Percentiles rank a stretch among this genome's conserved stretches.
phyloP scores from a whole-genome alignment of 2,329 filamentous ascomycete species.

The Aspergillus fumigatus region DNA sequence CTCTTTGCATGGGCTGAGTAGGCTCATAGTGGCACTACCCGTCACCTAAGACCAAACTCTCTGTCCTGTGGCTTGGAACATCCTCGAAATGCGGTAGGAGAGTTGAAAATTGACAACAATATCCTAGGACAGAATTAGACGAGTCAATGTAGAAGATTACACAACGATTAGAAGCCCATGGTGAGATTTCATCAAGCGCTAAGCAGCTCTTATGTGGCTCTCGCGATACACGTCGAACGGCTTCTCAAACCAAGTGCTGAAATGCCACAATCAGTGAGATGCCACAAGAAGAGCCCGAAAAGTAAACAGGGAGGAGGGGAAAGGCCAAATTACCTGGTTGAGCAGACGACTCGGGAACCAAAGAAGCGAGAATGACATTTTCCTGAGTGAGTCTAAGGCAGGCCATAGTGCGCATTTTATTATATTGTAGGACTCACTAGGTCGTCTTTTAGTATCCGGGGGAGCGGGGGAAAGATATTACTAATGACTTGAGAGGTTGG shows the following conservation, averaged over 20 bases:
- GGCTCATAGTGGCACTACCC: neutral
- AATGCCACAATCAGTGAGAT: neutral
- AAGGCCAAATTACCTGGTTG: neutral
- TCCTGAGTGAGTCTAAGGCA: neutral
- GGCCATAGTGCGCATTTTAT: neutral
- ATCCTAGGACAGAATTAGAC: neutral
- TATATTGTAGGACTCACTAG: neutral
- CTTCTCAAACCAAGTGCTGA: neutral
- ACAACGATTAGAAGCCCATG: neutral
- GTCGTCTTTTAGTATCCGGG: neutral
- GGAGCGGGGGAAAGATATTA: neutral
- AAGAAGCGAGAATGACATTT: neutral
- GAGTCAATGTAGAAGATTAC: neutral
- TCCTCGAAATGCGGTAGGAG: neutral
- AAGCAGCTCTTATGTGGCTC: neutral
- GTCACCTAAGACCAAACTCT: neutral
- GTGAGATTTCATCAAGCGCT: neutral
- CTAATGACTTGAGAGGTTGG: neutral
- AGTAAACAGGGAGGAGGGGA: neutral
- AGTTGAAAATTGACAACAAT: neutral
- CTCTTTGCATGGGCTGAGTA: neutral
- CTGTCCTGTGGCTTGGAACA: neutral
- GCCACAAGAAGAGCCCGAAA: neutral
- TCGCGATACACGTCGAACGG: neutral
- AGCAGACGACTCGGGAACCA: neutral